Evolutionary conservation across 441 rosid genomes (phyloP), one percentile per base, ranked within the genome.

Genomic region (Croton laevigatus): DNA sequence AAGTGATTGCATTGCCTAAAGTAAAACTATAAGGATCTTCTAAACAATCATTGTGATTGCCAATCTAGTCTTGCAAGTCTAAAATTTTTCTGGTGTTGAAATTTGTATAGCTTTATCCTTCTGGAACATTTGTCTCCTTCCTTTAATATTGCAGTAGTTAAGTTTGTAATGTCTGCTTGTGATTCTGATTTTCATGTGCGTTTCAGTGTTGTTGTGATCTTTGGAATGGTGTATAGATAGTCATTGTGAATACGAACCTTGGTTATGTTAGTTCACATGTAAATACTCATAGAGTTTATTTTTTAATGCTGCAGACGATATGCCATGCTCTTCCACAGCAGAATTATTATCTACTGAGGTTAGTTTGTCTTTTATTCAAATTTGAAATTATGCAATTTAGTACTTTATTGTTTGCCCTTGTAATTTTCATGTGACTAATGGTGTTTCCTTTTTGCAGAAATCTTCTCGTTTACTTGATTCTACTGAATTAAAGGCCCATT

Each of bases 271-370:
- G 13, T 37, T 62, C 53, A 34, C 13, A 32, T n/a, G 44, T 19
- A 22, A 55, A 63, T 34, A 20, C 46, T 71, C 3, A 44, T 32
- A 55, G 45, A 48, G 46, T 17, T 74, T 40, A 58, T 59, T 23
- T 59, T 20, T 63, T 49, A 54, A 53, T 68, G 46, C 68, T 78
- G 85, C 84, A 85, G 91, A 78, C 51, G 74, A 61, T 68, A 76
- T 83, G 81, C 83, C 86, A 6, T 84, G 78, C 77, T 79, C 84
- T 36, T 82, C 84, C 17, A 80, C 79, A 61, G 72, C 70, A 13
- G 83, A 78, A 71, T 76, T 70, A 53, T 65, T 76, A 23, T 66
- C 82, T n/a, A 68, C 74, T 53, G 75, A 79, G 89, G 91, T 87
- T 32, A 59, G 72, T 55, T 66, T 14, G 59, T 73, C 53, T 36